Evolutionary conservation across 176 grass and related monocot genomes (phyloP), one percentile per base, ranked within the genome.

Genomic region (Tuctoria greenei): DNA sequence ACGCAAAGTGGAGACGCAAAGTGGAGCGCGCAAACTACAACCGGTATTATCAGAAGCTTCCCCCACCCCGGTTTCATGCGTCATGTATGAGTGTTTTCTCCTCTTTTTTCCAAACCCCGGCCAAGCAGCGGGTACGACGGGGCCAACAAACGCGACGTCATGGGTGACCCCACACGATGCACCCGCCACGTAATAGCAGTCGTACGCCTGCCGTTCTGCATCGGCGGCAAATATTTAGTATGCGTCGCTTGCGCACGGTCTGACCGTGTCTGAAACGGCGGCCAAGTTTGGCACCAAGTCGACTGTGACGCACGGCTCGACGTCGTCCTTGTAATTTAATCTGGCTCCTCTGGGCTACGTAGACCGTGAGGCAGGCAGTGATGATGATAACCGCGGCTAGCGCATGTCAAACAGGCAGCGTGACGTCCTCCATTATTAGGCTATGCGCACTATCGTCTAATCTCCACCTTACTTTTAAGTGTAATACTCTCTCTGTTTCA

Each of bases 81-180:
- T 66, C 46, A 58, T 10, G 26, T 3, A 31, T 3, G 31, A 31
- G 31, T 31, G 31, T 31, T 3, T 31, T 31, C 51, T 31, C 51
- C 25, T 49, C 41, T 60, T 41, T 14, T 60, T 41, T 14, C 1
- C 0, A 11, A 43, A 26, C 23, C 69, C 11, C 36, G 35, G 55
- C 25, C 59, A 45, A 85, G 54, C 44, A 42, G 49, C 51, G 7
- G 20, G 70, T 25, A 31, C 37, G 31, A 31, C 31, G 31, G 31
- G 46, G 64, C 71, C 78, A 76, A 86, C 25, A 39, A 64, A 71
- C 55, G n/a, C 4, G 46, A 77, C 58, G 84, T 71, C 84, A 81
- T 70, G 26, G 57, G 47, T 81, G 78, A 81, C 77, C 77, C 66
- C 78, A 71, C 78, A 65, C 49, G 78, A 45, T 23, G 21, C 0